Conservation (phyloP, 2,329 filamentous ascomycete species). For the Exophiala bonariae region DNA sequence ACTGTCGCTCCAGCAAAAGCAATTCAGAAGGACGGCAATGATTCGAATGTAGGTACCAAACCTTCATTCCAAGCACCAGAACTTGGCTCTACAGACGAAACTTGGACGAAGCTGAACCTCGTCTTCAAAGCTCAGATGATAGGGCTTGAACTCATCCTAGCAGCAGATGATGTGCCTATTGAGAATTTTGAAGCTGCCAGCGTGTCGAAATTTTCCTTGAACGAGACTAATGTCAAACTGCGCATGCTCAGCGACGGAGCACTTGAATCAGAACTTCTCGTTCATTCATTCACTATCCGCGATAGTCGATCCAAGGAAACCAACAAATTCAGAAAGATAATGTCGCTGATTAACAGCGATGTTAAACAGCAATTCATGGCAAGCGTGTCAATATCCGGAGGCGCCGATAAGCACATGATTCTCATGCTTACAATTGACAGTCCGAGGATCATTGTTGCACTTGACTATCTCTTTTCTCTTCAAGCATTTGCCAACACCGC, state of each 20-base stretch:
- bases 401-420: slow-evolving; percentile 77
- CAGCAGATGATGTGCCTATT: slow-evolving; percentile 73
- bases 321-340: slow-evolving; percentile 97
- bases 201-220: slow-evolving; percentile 89
- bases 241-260: slow-evolving; percentile 91
- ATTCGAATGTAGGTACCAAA: slow-evolving; percentile 41
- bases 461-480: slow-evolving; percentile 92
- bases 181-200: slow-evolving; percentile 75
- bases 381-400: slow-evolving; percentile 87
- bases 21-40: slow-evolving; percentile 45
- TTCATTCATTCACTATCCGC: slow-evolving; percentile 90
- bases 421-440: slow-evolving; percentile 93
- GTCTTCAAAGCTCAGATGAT: slow-evolving; percentile 87
- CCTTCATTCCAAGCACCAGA: slow-evolving; percentile 67
- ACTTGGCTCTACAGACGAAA: slow-evolving; percentile 65
- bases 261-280: slow-evolving; percentile 86
- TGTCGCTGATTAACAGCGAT: slow-evolving; percentile 92
- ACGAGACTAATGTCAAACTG: slow-evolving; percentile 87
- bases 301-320: slow-evolving; percentile 86
- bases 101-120: slow-evolving; percentile 91
- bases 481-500: slow-evolving; percentile 79
- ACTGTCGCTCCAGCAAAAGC: slow-evolving; percentile 52
- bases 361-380: slow-evolving; percentile 97
- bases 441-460: slow-evolving; percentile 86
- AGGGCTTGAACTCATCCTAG: slow-evolving; percentile 82